phyloP scores from a whole-genome alignment of 768 basidiomycete genomes.

The Mrakia blollopis region DNA sequence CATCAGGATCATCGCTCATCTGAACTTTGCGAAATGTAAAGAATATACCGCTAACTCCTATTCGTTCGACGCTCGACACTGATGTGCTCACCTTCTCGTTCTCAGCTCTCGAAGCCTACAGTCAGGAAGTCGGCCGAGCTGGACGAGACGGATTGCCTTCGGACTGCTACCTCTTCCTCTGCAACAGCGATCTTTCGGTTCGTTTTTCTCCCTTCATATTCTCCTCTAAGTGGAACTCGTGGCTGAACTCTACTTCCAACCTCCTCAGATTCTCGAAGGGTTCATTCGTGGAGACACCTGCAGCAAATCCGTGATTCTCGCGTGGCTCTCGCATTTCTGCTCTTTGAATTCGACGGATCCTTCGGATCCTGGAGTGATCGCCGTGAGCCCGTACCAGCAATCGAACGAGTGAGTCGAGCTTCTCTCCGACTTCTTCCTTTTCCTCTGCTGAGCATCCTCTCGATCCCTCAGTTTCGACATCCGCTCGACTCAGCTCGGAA shows the following conservation, averaged over 20 bases:
- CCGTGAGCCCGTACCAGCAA: conserved; percentile 2
- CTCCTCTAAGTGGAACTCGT: no score
- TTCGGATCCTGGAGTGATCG: conserved; percentile 44
- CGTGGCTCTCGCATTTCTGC: conserved; percentile 34
- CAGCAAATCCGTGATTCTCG: conserved; percentile 36
- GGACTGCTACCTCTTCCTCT: conserved; percentile 51
- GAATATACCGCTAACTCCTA: no score
- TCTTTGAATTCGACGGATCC: conserved; percentile 32
- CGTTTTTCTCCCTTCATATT: neutral
- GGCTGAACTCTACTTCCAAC: neutral
- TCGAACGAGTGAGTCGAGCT: neutral
- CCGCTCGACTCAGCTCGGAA: conserved; percentile 46
- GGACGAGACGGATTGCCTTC: conserved; percentile 50
- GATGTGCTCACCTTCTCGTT: neutral
- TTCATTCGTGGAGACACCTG: conserved; percentile 54
- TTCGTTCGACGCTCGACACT: no score
- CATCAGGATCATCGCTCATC: conserved; percentile 46
- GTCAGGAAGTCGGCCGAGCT: conserved; percentile 51
- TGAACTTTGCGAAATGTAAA: conserved; percentile 47
- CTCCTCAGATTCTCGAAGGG: conserved; percentile 47
- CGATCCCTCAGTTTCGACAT: neutral
- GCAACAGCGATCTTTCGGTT: conserved; percentile 47
- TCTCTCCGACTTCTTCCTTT: neutral
- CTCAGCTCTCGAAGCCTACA: neutral
- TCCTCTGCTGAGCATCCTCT: no score